Evolutionary conservation across 768 basidiomycete genomes (phyloP), one percentile per base, ranked within the genome.

Genomic region (Serpula lacrymans): DNA sequence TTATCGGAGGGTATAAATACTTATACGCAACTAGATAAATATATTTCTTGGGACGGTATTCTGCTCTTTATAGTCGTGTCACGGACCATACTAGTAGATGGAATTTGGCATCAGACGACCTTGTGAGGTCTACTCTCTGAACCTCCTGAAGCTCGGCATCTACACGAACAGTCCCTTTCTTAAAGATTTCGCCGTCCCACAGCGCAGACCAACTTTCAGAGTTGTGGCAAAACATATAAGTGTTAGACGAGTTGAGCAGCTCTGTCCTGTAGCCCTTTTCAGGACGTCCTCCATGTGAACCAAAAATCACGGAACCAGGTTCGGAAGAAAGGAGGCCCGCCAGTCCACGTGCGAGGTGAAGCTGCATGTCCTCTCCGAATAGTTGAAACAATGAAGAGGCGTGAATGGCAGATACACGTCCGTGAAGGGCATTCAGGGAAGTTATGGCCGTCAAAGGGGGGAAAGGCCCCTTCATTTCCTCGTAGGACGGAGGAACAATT

Each of bases 361-460:
- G 43, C 46, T 78, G 76, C 21, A 58, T 38, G 13, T 47, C 58
- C 43, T 69, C 60, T 39, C 51, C 44, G 53, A 80, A 80, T 22
- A 78, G 52, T 56, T 68, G 63, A 42, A 80, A 75, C 53, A 78
- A 62, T 5, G 67, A 53, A 5, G 68, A 68, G 1, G 69, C 68
- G 46, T 75, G 68, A 27, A 79, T 73, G 4, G 60, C 71, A 9
- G 75, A 67, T 27, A 76, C 57, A 22, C 63, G 68, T 1, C 73
- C 71, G 29, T 50, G 65, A 3, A 78, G 57, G 0, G 69, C 65
- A 12, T 58, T 71, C 25, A 78, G 62, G 2, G 72, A 70, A 1
- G 49, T 62, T 25, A 74, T 46, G 1, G 54, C 42, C 2, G 35
- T 14, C 21, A 74, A 49, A 33, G 43, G 44, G 1, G 66, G 68